Evolutionary conservation across 2,329 filamentous ascomycete genomes (phyloP).

Genomic region (Cyphellophora europaea): DNA sequence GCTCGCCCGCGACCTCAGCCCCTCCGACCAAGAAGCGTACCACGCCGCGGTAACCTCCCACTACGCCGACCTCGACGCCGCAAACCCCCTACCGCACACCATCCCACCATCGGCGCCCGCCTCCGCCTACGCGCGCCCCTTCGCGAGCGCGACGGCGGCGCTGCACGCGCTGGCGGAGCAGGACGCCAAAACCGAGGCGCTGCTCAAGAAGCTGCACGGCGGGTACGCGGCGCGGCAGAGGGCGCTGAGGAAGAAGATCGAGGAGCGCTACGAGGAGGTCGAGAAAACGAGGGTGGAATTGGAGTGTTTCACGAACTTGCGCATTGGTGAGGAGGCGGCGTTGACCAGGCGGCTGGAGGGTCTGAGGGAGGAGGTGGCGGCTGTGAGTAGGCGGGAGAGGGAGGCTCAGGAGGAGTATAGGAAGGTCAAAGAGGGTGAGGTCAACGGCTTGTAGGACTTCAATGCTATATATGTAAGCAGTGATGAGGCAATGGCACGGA

Average conservation of each 20-base stretch:
- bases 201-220: slow-evolving; percentile 85
- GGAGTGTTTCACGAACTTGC: slow-evolving; percentile 63
- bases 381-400: slow-evolving; percentile 70
- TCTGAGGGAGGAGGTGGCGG: slow-evolving; percentile 72
- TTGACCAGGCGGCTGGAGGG: slow-evolving; percentile 62
- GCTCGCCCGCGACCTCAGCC: slow-evolving; percentile 59
- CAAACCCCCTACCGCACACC: slow-evolving; percentile 56
- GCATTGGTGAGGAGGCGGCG: slow-evolving; percentile 70
- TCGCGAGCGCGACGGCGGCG: slow-evolving; percentile 64
- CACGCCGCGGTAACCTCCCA: slow-evolving; percentile 28
- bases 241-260: slow-evolving; percentile 68
- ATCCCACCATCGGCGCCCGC: slow-evolving; percentile 72
- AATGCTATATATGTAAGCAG: too few relatives aligned
- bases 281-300: slow-evolving; percentile 64
- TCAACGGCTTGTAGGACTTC: too few relatives aligned
- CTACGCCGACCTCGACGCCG: slow-evolving; percentile 44
- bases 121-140: slow-evolving; percentile 58
- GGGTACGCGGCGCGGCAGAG: slow-evolving; percentile 85
- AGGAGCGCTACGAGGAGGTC: slow-evolving; percentile 63
- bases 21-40: slow-evolving; percentile 40
- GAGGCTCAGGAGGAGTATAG: slow-evolving; percentile 86
- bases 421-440: slow-evolving; percentile 54
- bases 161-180: slow-evolving; percentile 67
- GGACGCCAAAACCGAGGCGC: slow-evolving; percentile 86
- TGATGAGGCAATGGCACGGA: too few relatives aligned